Percentiles rank a stretch among this genome's conserved stretches.
Conservation (phyloP, 495 filamentous ascomycete species). For the Xylaria curta region DNA sequence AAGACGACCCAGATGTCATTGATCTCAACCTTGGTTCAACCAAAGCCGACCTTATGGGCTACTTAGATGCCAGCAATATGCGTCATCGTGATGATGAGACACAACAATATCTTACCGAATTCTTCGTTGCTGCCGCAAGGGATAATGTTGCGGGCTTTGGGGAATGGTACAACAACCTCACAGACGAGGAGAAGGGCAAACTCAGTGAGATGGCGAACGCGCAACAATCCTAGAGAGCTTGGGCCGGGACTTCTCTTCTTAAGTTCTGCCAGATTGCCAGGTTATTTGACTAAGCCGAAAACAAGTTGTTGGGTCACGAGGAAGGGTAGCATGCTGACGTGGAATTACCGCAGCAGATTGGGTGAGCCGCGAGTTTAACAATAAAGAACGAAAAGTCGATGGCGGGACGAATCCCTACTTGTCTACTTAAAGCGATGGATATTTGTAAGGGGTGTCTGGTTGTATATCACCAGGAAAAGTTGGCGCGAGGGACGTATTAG, state of each 20-base stretch:
- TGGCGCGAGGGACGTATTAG: not conserved
- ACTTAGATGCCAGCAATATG: constrained; percentile 64
- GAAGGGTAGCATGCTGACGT: not conserved
- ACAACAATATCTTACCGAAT: constrained; percentile 78
- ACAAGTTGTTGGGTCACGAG: not conserved
- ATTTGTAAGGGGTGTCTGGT: not conserved
- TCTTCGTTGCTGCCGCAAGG: constrained; percentile 73
- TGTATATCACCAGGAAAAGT: constrained; percentile 6
- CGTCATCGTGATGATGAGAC: constrained; percentile 91
- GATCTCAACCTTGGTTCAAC: constrained; percentile 72
- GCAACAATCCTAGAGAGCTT: constrained; percentile 7
- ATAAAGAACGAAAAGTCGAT: not conserved
- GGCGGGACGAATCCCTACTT: not conserved
- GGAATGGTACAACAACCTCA: constrained; percentile 72
- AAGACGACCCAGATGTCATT: constrained; percentile 78
- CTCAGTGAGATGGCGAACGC: constrained; percentile 54
- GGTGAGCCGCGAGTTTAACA: not conserved
- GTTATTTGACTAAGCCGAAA: not conserved
- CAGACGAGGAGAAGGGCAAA: constrained; percentile 75
- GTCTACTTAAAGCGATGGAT: not conserved
- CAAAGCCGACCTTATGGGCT: constrained; percentile 81
- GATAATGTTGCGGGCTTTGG: constrained; percentile 75
- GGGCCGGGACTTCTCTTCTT: not conserved
- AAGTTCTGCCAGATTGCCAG: not conserved
- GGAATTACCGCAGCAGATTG: not conserved